Evolutionary conservation across 1,284 basidiomycete genomes (phyloP), one percentile per base, ranked within the genome.

Genomic region (Rhodotorula sp.): DNA sequence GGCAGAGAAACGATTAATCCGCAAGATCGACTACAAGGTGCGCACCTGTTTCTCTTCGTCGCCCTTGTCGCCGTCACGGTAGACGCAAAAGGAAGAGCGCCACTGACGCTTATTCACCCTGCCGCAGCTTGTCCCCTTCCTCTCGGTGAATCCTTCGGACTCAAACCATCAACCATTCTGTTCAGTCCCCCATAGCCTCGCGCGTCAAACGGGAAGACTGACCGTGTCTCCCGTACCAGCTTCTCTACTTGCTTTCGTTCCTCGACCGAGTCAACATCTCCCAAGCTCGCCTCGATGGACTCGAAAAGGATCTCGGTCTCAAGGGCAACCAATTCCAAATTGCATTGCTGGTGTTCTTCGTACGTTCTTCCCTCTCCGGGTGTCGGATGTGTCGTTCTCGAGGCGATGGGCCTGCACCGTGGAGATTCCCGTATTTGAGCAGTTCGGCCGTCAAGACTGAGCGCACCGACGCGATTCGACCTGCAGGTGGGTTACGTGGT

Each of bases 231-330:
- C 37, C 37, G 37, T 37, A 37, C 37, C 37, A 42, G n/a, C 62
- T 78, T 17, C 70, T 79, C 29, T 79, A 80, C 68, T 72, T 79
- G 18, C 76, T 79, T 74, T 81, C 80, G 0, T 83, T 84, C 80
- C 77, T 84, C n/a, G 83, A 84, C 75, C 81, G 55, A 1, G 66
- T 68, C 45, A 73, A 71, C 56, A 71, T 71, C 14, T 67, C 67
- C 10, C n/a, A 70, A 60, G 66, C 68, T 1, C 62, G 29, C 67
- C 70, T 78, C 1, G 70, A 79, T 51, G 80, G 80, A 18, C 79
- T 84, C 70, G 76, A 78, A 37, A 75, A 60, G 4, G 79, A 82
- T 58, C 80, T 84, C 12, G 63, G 77, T 14, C 78, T 85, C 22
- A 77, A 70, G 6, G 80, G 80, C 15, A 61, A 66, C 24, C 54